Percentiles rank a stretch among this genome's conserved stretches.
Evolutionary conservation across 768 basidiomycete species (phyloP).

Genomic region (Astraeus odoratus): DNA sequence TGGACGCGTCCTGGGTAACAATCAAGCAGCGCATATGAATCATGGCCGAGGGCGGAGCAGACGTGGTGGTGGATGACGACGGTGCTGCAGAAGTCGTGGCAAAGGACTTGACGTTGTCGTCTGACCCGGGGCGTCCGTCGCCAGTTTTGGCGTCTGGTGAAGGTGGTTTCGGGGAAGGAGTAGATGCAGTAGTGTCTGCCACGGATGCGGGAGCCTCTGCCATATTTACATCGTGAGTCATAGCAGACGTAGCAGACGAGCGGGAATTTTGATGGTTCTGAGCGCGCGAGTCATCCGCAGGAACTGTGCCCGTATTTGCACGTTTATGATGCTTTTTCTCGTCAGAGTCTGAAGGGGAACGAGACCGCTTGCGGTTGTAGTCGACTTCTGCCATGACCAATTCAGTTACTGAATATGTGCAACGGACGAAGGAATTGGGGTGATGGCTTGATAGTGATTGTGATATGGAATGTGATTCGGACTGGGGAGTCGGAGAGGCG

Average conservation of each 20-base stretch:
- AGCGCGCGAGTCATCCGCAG: conserved; percentile 55
- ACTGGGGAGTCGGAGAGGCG: conserved; percentile 31
- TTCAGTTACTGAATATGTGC: conserved; percentile 39
- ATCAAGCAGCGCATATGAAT: conserved; percentile 98
- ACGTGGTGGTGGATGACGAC: conserved; percentile 40
- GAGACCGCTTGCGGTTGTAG: conserved; percentile 78
- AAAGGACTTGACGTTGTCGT: conserved; percentile 33
- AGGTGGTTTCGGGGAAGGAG: conserved; percentile 47
- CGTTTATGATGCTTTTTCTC: conserved; percentile 77
- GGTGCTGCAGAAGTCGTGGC: conserved; percentile 42
- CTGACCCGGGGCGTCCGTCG: conserved; percentile 28
- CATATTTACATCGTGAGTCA: conserved; percentile 59
- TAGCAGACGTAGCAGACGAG: conserved; percentile 31
- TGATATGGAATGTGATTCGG: conserved; percentile 31
- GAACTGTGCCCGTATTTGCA: conserved; percentile 69
- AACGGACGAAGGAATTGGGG: conserved; percentile 30
- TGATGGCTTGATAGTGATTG: conserved; percentile 40
- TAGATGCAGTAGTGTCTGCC: conserved; percentile 45
- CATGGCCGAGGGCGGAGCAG: conserved; percentile 62
- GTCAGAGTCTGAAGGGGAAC: conserved; percentile 78
- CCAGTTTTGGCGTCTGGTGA: conserved; percentile 39
- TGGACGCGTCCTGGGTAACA: conserved; percentile 97
- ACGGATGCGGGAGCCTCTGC: conserved; percentile 35
- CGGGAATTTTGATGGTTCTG: conserved; percentile 40
- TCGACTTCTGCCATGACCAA: conserved; percentile 84